Conservation (phyloP, 2,329 filamentous ascomycete species). For the Xylariaceae sp. region DNA sequence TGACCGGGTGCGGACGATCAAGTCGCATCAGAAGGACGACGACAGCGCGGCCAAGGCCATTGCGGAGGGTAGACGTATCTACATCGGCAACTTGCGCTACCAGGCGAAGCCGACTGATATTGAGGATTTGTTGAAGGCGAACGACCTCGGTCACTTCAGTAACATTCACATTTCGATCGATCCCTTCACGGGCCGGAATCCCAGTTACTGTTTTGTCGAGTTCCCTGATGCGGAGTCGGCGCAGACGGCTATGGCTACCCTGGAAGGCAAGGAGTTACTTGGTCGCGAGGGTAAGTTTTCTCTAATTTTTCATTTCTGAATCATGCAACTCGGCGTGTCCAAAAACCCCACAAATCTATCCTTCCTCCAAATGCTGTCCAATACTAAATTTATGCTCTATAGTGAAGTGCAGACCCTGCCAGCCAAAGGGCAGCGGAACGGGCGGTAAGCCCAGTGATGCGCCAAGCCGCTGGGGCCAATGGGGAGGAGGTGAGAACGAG, state of each 20-base stretch:
- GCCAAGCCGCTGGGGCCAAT: conserved; percentile 43
- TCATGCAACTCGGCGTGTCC: background rate
- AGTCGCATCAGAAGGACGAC: conserved; percentile 16
- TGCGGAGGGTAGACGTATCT: conserved; percentile 44
- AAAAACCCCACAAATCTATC: background rate
- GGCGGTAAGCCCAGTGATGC: conserved; percentile 21
- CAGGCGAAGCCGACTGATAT: conserved; percentile 41
- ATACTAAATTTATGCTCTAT: conserved; percentile 3
- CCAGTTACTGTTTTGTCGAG: conserved; percentile 71
- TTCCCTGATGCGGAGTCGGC: conserved; percentile 54
- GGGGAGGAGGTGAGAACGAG: conserved; percentile 29
- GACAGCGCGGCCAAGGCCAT: conserved; percentile 24
- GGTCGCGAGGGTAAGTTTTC: conserved; percentile 41
- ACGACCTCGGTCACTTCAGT: conserved; percentile 37
- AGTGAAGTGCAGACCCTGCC: conserved; percentile 60
- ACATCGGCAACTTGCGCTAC: conserved; percentile 60
- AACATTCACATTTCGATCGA: conserved; percentile 66
- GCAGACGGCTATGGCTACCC: conserved; percentile 49
- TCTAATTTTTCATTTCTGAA: background rate
- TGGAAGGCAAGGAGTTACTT: conserved; percentile 51
- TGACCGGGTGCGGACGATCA: conserved; percentile 12
- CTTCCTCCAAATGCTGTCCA: background rate
- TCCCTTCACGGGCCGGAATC: conserved; percentile 62
- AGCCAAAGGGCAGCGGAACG: conserved; percentile 36
- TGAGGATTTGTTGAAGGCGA: conserved; percentile 31